These are phyloP conservation scores for Boechera stricta DNA, from an alignment of 345 rosid species.

Conservation along the genomic window DNA sequence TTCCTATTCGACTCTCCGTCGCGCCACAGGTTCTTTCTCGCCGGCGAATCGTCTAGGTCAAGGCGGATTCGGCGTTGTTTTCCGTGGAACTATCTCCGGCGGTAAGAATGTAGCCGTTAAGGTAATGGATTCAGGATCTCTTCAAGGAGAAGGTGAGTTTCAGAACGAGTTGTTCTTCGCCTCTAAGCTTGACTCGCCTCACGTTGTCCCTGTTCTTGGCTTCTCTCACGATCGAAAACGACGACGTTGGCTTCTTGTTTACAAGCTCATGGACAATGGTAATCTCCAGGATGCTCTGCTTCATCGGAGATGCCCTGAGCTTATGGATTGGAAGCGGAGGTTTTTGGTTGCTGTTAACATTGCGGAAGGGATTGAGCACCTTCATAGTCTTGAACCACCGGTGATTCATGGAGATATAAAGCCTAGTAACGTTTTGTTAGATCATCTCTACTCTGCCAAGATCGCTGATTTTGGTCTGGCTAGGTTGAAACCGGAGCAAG, in stretches of 20 bases:
- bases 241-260: constrained; percentile 71
- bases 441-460: constrained; percentile 67
- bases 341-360: constrained; percentile 62
- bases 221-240: constrained; percentile 78
- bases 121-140: constrained; percentile 91
- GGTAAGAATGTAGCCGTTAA: constrained; percentile 70
- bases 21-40: constrained; percentile 69
- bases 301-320: constrained; percentile 70
- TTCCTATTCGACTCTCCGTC: constrained; percentile 68
- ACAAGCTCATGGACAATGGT: constrained; percentile 85
- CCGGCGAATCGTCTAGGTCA: constrained; percentile 64
- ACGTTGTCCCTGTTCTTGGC: constrained; percentile 72
- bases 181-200: constrained; percentile 66
- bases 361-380: constrained; percentile 75
- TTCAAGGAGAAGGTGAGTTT: constrained; percentile 95
- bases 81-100: constrained; percentile 56
- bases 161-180: constrained; percentile 93
- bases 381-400: constrained; percentile 77
- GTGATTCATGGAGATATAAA: constrained; percentile 93
- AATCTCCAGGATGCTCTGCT: constrained; percentile 88
- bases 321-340: constrained; percentile 70
- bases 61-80: constrained; percentile 88
- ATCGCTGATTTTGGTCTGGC: constrained; percentile 95
- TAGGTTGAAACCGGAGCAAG: constrained; percentile 62
- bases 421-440: constrained; percentile 86